Conservation (phyloP, 139 green algal genomes). For the Klebsormidium nitens region DNA sequence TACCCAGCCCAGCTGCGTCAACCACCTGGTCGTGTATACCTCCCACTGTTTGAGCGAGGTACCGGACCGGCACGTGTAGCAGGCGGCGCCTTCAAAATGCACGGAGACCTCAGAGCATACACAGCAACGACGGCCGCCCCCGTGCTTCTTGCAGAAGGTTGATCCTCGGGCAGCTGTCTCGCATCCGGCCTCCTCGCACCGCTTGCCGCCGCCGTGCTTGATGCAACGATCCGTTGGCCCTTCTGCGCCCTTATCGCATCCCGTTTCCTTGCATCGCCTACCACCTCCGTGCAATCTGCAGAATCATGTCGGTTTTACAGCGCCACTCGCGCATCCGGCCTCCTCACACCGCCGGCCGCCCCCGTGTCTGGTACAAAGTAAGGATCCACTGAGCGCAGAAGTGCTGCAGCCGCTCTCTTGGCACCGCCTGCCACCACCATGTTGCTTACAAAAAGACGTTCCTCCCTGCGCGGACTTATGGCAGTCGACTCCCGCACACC, state of each 20-base stretch:
- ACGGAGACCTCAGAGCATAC: too few species aligned
- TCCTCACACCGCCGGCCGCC: slow-evolving; percentile 20
- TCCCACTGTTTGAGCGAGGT: too few species aligned
- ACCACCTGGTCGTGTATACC: too few species aligned
- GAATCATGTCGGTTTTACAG: neutral
- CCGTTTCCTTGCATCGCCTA: neutral
- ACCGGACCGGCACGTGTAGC: too few species aligned
- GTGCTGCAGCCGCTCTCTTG: neutral
- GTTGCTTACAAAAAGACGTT: neutral
- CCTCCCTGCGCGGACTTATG: neutral
- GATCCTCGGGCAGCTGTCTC: slow-evolving; percentile 17
- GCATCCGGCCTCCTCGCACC: slow-evolving; percentile 10
- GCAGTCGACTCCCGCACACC: neutral
- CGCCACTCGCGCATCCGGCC: slow-evolving; percentile 3
- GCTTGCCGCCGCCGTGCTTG: slow-evolving; percentile 26
- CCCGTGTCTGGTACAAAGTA: slow-evolving; percentile 20
- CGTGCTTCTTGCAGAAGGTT: slow-evolving; percentile 11
- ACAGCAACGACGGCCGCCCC: slow-evolving; percentile 3
- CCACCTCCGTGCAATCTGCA: slow-evolving; percentile 3
- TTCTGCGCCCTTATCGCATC: slow-evolving; percentile 4
- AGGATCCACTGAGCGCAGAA: slow-evolving; percentile 2
- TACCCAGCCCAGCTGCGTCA: too few species aligned
- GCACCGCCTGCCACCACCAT: slow-evolving; percentile 5
- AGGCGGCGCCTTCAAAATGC: too few species aligned
- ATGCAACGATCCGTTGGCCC: neutral